Percentiles rank a stretch among this genome's conserved stretches.
These are phyloP conservation scores for Hypoxylon sp. DNA, from an alignment of 2,329 filamentous ascomycete species.

Conservation along the genomic window DNA sequence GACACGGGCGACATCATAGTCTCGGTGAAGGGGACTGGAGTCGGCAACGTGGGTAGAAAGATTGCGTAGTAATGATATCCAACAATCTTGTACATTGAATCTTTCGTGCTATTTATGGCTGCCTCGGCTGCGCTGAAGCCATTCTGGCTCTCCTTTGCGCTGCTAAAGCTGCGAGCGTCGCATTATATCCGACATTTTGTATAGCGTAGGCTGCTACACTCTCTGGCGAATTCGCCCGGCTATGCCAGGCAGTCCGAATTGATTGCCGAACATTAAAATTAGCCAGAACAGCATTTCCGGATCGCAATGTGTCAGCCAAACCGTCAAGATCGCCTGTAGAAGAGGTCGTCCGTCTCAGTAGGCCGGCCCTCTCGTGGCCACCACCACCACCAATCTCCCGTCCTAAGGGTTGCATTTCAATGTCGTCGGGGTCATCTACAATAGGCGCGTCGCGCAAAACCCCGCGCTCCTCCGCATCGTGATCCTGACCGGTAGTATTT, in stretches of 20 bases:
- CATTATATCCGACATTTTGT: conserved; percentile 67
- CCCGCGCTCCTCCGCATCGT: conserved; percentile 69
- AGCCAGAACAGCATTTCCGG: conserved; percentile 66
- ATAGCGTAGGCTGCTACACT: conserved; percentile 64
- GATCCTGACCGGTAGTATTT: conserved; percentile 57
- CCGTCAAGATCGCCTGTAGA: conserved; percentile 46
- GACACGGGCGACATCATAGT: conserved; percentile 82
- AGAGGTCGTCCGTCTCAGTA: conserved; percentile 43
- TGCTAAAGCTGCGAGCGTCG: conserved; percentile 65
- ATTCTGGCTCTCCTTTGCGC: conserved; percentile 58
- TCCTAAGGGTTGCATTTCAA: conserved; percentile 60
- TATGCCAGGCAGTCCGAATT: conserved; percentile 61
- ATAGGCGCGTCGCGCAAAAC: conserved; percentile 57
- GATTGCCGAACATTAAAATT: conserved; percentile 67
- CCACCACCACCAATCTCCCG: conserved; percentile 30
- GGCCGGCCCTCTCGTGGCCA: conserved; percentile 46
- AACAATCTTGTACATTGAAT: conserved; percentile 48
- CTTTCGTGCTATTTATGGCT: conserved; percentile 42
- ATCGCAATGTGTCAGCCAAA: conserved; percentile 61
- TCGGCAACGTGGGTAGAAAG: conserved; percentile 95
- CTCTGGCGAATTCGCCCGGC: conserved; percentile 54
- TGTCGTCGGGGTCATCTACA: conserved; percentile 56
- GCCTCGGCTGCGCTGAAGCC: conserved; percentile 47
- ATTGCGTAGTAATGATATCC: conserved; percentile 66
- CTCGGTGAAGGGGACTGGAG: conserved; percentile 90